Percentiles rank a stretch among this genome's conserved stretches.
phyloP scores from a whole-genome alignment of 345 rosid genomes.

The Eucalyptus erythrocorys region DNA sequence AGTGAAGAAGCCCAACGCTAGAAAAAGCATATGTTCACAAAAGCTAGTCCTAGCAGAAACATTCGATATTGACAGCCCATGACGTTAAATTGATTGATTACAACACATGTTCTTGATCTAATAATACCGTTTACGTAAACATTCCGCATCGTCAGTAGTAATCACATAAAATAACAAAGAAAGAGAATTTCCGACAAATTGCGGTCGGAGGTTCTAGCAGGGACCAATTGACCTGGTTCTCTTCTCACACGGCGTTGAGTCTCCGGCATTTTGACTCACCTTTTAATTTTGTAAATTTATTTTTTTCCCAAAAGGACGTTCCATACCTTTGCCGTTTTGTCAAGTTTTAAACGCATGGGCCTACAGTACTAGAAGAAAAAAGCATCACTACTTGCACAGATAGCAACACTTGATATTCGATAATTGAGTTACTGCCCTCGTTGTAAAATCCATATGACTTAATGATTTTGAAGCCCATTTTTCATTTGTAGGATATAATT shows the following conservation, averaged over 20 bases:
- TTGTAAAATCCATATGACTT: background rate
- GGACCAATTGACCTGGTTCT: background rate
- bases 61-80: background rate
- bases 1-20: background rate
- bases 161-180: background rate
- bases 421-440: background rate
- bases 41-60: background rate
- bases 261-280: background rate
- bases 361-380: background rate
- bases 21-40: background rate
- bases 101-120: background rate
- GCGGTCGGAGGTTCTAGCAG: background rate
- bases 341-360: background rate
- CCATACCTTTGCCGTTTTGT: background rate
- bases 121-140: background rate
- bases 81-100: background rate
- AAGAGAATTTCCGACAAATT: background rate
- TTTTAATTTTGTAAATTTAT: rapidly evolving
- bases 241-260: background rate
- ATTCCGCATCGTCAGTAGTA: rapidly evolving
- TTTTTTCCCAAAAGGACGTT: background rate
- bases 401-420: background rate
- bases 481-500: background rate
- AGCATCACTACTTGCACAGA: background rate
- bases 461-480: background rate